phyloP scores from a whole-genome alignment of 2,329 filamentous ascomycete genomes.

The Xylariaceae sp. region DNA sequence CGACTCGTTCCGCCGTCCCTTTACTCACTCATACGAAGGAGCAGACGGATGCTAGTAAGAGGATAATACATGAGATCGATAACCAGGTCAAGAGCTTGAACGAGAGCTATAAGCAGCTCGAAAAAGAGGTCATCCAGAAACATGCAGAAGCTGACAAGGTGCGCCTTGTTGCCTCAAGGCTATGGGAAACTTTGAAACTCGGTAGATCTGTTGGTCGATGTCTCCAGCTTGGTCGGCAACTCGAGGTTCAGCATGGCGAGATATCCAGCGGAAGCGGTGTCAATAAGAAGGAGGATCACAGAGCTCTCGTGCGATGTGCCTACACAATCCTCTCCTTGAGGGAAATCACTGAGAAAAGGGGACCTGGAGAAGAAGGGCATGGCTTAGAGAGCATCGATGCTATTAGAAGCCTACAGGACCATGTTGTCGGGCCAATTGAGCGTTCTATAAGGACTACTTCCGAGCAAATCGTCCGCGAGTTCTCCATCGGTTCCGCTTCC shows the following conservation, averaged over 20 bases:
- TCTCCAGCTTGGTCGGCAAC: conserved; percentile 74
- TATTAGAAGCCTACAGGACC: conserved; percentile 63
- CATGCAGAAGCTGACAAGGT: conserved; percentile 84
- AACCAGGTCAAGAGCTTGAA: conserved; percentile 74
- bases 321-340: conserved; percentile 72
- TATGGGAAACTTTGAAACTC: conserved; percentile 75
- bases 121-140: conserved; percentile 79
- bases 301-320: conserved; percentile 74
- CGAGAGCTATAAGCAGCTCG: conserved; percentile 77
- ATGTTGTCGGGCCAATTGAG: conserved; percentile 67
- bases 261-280: conserved; percentile 42
- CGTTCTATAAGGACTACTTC: conserved; percentile 65
- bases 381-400: conserved; percentile 70
- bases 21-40: conserved; percentile 72
- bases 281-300: conserved; percentile 62
- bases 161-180: conserved; percentile 65
- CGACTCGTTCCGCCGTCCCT: conserved; percentile 75
- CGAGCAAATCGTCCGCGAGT: conserved; percentile 77
- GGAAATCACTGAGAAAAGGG: conserved; percentile 64
- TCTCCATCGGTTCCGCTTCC: conserved; percentile 60
- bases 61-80: conserved; percentile 71
- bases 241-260: conserved; percentile 81
- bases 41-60: conserved; percentile 66
- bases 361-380: conserved; percentile 67
- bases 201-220: conserved; percentile 72